phyloP scores from a whole-genome alignment of 2,329 filamentous ascomycete species.

The Fusarium nurragi region DNA sequence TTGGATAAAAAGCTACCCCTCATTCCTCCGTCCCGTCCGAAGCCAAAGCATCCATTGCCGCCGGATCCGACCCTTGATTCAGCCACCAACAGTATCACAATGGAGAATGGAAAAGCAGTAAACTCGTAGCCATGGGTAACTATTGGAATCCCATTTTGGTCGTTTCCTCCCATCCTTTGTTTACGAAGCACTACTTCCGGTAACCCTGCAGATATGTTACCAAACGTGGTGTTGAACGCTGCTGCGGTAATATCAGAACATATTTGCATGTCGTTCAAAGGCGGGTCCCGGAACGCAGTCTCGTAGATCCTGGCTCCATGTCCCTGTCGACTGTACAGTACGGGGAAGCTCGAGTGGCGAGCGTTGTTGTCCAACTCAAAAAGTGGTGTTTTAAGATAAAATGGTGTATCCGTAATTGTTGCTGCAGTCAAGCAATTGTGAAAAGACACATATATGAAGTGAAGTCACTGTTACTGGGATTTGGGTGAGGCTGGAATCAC shows the following conservation, averaged over 20 bases:
- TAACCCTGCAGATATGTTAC: background rate
- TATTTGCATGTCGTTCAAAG: slow-evolving; percentile 3
- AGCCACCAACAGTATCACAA: slow-evolving; percentile 16
- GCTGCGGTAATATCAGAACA: background rate
- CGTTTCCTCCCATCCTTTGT: background rate
- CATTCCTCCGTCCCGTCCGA: slow-evolving; percentile 6
- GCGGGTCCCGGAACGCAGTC: slow-evolving; percentile 12
- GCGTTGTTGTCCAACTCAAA: background rate
- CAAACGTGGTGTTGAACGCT: slow-evolving; percentile 6
- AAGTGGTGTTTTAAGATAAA: background rate
- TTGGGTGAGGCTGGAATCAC: slow-evolving; percentile 18
- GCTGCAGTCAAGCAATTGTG: background rate
- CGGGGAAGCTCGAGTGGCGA: background rate
- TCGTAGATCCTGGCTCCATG: slow-evolving; percentile 2
- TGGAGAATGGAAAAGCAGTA: background rate
- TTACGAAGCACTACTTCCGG: background rate
- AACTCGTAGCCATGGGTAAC: slow-evolving; percentile 13
- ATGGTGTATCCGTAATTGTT: background rate
- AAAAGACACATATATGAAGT: background rate
- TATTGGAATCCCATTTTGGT: slow-evolving; percentile 2
- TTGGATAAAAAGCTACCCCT: slow-evolving; percentile 29
- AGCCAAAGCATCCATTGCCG: slow-evolving; percentile 9
- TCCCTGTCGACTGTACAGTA: too few relatives aligned
- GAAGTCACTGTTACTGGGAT: background rate
- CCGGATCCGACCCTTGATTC: slow-evolving; percentile 26